A percentile compares a stretch with the other conserved stretches of the same genome.
Evolutionary conservation across 352 stramenopile species (phyloP).

Genomic region (Blastocystis sp.): DNA sequence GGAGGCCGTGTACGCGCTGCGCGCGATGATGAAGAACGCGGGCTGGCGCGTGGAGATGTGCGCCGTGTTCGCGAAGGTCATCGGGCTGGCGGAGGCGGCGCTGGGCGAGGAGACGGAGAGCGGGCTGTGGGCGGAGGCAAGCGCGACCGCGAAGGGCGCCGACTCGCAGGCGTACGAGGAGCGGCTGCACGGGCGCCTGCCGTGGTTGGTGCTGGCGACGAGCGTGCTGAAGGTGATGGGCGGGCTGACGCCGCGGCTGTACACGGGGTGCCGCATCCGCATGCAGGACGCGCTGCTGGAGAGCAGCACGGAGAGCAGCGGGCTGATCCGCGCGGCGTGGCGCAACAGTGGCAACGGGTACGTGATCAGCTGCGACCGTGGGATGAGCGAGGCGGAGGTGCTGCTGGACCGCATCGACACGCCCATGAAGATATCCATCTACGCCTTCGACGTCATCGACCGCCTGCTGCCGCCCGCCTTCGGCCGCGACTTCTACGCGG

Average conservation of each 20-base stretch:
- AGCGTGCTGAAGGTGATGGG: slow-evolving; percentile 48
- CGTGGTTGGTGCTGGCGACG: not conserved
- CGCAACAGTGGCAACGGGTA: slow-evolving; percentile 3
- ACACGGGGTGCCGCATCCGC: slow-evolving; percentile 56
- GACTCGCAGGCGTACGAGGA: not conserved
- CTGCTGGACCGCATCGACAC: slow-evolving; percentile 59
- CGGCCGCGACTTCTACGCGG: too few species aligned
- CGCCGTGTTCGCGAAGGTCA: not conserved
- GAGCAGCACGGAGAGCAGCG: not conserved
- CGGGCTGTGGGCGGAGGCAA: not conserved
- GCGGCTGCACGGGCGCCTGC: not conserved
- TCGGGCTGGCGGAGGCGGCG: not conserved
- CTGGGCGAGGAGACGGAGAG: not conserved
- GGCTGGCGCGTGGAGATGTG: slow-evolving; percentile 9
- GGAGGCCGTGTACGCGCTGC: slow-evolving; percentile 46
- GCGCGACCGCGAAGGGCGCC: not conserved
- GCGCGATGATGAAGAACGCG: slow-evolving; percentile 5
- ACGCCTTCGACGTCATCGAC: slow-evolving; percentile 59
- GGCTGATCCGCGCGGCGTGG: slow-evolving; percentile 1
- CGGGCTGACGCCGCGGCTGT: slow-evolving; percentile 52
- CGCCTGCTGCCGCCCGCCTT: not conserved
- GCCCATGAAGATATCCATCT: slow-evolving; percentile 17
- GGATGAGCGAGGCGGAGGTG: slow-evolving; percentile 23
- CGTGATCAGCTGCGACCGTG: slow-evolving; percentile 29
- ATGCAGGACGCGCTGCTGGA: slow-evolving; percentile 20